These are phyloP conservation scores for Cymbidium sinense DNA, from an alignment of 106 monocot species.

Conservation along the genomic window DNA sequence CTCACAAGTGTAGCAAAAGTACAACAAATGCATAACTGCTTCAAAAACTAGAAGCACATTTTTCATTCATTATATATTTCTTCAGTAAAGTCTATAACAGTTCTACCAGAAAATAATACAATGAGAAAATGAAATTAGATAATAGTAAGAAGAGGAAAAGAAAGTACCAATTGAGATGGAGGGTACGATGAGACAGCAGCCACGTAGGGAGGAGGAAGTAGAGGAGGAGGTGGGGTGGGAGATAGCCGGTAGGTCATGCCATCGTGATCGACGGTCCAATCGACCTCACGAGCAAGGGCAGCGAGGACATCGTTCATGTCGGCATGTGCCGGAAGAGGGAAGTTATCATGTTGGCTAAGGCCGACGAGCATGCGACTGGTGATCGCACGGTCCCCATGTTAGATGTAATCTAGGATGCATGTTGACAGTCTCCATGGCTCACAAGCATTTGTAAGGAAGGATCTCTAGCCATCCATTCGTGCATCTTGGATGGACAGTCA, in stretches of 20 bases:
- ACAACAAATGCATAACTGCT: no score
- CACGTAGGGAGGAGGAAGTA: conserved; percentile 9
- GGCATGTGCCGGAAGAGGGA: conserved; percentile 82
- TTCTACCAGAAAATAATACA: no score
- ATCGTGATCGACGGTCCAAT: conserved; percentile 81
- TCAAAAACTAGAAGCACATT: no score
- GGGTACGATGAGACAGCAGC: conserved; percentile 11
- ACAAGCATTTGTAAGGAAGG: no score
- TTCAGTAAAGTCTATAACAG: no score
- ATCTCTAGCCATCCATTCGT: no score
- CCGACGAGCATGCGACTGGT: conserved; percentile 95
- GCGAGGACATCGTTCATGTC: conserved; percentile 99
- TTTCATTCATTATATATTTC: no score
- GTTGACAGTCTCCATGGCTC: no score
- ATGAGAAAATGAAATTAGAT: not conserved
- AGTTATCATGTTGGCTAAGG: conserved; percentile 85
- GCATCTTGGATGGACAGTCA: no score
- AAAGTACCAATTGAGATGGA: conserved; percentile 36
- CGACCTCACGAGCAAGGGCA: conserved; percentile 88
- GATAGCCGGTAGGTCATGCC: conserved; percentile 74
- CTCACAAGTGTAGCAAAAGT: no score
- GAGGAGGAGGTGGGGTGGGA: not conserved
- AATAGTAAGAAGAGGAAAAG: not conserved
- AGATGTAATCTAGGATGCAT: no score
- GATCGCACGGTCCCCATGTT: conserved; percentile 84